Evolutionary conservation across 2,329 filamentous ascomycete species (phyloP).

Genomic region (Colletotrichum lentis): DNA sequence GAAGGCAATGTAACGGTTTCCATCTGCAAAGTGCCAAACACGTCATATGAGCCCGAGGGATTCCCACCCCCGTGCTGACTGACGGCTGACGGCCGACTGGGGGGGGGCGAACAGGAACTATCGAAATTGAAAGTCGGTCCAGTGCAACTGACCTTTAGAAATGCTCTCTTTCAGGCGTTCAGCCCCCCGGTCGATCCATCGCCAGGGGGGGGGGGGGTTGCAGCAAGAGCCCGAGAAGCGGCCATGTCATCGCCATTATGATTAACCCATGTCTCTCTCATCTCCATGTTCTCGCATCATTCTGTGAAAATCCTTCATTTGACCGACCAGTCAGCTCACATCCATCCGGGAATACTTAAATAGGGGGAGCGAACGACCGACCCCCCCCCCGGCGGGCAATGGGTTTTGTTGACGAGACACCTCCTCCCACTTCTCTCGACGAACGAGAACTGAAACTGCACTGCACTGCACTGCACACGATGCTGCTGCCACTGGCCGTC

Average conservation of each 20-base stretch:
- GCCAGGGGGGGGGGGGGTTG: conserved; percentile 11
- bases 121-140: conserved; percentile 13
- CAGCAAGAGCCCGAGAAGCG: not conserved
- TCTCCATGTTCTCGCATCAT: not conserved
- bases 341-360: too few species aligned
- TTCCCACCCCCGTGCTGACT: conserved; percentile 5
- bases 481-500: conserved; percentile 1
- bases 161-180: not conserved
- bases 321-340: too few species aligned
- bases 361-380: too few species aligned
- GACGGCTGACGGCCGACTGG: conserved; percentile 23
- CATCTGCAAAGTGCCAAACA: conserved; percentile 1
- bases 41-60: not conserved
- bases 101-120: conserved; percentile 16
- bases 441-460: too few species aligned
- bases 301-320: not conserved
- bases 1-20: conserved; percentile 4
- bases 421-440: not conserved
- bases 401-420: not conserved
- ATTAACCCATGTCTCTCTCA: not conserved
- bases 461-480: not conserved
- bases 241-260: not conserved
- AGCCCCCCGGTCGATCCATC: not conserved
- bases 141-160: conserved; percentile 20
- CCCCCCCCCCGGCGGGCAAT: too few species aligned